A percentile compares a stretch with the other conserved stretches of the same genome.
phyloP scores from a whole-genome alignment of 106 monocot species.

The Dioscorea zingiberensis region DNA sequence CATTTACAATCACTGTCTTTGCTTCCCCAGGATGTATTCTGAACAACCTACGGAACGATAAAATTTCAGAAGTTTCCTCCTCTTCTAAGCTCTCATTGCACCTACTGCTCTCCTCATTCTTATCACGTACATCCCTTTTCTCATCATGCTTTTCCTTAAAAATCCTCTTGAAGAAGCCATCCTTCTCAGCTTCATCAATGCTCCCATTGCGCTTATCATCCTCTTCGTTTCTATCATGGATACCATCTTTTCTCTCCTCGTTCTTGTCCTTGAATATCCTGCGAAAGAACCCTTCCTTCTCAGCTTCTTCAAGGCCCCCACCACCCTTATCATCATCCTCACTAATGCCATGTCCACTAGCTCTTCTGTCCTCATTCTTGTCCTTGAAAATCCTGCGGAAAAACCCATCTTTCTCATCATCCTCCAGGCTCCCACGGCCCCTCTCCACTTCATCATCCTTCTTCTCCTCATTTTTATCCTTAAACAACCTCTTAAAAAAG shows the following conservation, averaged over 20 bases:
- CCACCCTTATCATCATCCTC: slow-evolving; percentile 15
- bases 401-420: slow-evolving; percentile 55
- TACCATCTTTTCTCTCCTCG: slow-evolving; percentile 30
- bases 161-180: slow-evolving; percentile 70
- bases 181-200: slow-evolving; percentile 51
- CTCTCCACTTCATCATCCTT: slow-evolving; percentile 52
- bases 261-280: slow-evolving; percentile 56
- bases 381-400: slow-evolving; percentile 63
- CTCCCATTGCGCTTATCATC: slow-evolving; percentile 21
- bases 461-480: slow-evolving; percentile 57
- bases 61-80: slow-evolving; percentile 80
- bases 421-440: slow-evolving; percentile 27
- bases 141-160: slow-evolving; percentile 93
- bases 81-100: slow-evolving; percentile 34
- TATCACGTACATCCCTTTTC: slow-evolving; percentile 38
- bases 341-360: slow-evolving; percentile 23
- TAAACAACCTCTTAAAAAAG: slow-evolving; percentile 49
- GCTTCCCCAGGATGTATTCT: slow-evolving; percentile 80
- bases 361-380: slow-evolving; percentile 45
- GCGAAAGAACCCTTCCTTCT: slow-evolving; percentile 52
- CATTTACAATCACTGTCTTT: slow-evolving; percentile 32
- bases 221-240: not conserved
- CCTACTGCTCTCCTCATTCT: slow-evolving; percentile 36
- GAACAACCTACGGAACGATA: slow-evolving; percentile 85
- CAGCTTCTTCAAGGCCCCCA: slow-evolving; percentile 29